Evolutionary conservation across 177 flowering plant species (phyloP), one percentile per base, ranked within the genome.

Genomic region (Vitis hybrid): DNA sequence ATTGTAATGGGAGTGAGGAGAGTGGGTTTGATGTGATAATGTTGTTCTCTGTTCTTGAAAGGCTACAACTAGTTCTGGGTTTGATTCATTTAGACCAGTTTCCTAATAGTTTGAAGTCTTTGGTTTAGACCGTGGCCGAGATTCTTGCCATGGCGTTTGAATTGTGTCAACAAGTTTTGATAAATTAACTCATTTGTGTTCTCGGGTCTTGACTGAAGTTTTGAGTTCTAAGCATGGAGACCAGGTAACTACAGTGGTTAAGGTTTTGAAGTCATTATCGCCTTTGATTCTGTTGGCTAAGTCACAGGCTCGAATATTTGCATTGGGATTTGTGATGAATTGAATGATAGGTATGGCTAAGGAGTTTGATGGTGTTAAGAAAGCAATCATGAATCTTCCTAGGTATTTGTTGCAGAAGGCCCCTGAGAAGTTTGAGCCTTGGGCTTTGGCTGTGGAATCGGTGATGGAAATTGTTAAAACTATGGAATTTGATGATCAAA

Each of bases 401-500:
- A 84, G 87, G 82, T 91, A 81, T 71, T 75, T 91, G 79, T 85
- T 68, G 4, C 75, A 77, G 14, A 91, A 87, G 78, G 93, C 99
- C 1, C 98, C 95, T 0, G 99, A 93, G 81, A 93, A 79, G 80
- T 83, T 97, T 18, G 99, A 95, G 70, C 85, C 83, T 26, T 85
- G 98, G 68, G 88, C 88, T 5, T 57, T 73, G 34, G 98, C 95
- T 9, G 97, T 89, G 51, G 99, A 95, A 59, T 83, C 93, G 0
- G 85, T 95, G 5, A 78, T 88, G 81, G 89, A 90, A 80, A 76
- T 93, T 58, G 89, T 95, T 69, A 71, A 68, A 63, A 81, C 74
- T 9, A 74, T 93, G 88, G 93, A 88, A 13, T 71, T 72, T 11
- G 79, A 72, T 5, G 90, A 90, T 68, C 97, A 87, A 71, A 31